Conservation (phyloP, 305 asterid genomes). For the Fraxinus ornus region DNA sequence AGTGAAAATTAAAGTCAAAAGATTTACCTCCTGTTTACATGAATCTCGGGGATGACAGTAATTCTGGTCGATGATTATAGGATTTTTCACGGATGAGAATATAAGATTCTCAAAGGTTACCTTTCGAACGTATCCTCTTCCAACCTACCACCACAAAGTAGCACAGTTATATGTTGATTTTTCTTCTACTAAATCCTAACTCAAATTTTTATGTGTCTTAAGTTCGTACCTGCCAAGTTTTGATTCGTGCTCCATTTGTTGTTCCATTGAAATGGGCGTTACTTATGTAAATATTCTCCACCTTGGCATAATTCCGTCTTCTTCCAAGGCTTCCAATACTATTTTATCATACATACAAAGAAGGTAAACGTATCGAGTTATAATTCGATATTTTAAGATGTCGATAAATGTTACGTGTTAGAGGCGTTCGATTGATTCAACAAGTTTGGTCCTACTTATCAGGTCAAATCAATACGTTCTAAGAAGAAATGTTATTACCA, state of each 20-base stretch:
- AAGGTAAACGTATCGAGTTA: neutral
- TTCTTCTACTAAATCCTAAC: neutral
- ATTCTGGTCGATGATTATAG: conserved; percentile 65
- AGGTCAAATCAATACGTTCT: no score
- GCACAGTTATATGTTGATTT: neutral
- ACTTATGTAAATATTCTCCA: conserved; percentile 41
- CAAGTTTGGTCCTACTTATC: neutral
- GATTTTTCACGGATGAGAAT: conserved; percentile 46
- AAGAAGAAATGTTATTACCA: no score
- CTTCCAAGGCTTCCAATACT: conserved; percentile 68
- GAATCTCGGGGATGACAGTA: conserved; percentile 40
- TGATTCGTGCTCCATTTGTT: conserved; percentile 67
- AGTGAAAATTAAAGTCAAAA: neutral
- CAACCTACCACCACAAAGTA: conserved; percentile 31
- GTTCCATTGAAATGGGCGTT: conserved; percentile 44
- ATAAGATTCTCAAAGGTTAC: conserved; percentile 42
- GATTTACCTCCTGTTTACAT: conserved; percentile 46
- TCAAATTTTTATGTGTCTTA: neutral
- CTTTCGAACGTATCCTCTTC: conserved; percentile 51
- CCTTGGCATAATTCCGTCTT: conserved; percentile 39
- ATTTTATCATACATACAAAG: neutral
- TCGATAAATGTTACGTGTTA: neutral
- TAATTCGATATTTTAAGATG: neutral
- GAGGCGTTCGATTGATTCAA: neutral
- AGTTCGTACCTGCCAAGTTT: conserved; percentile 61